Conservation (phyloP, 192 early-diverging fungal genomes). For the Rhizophagus clarus region DNA sequence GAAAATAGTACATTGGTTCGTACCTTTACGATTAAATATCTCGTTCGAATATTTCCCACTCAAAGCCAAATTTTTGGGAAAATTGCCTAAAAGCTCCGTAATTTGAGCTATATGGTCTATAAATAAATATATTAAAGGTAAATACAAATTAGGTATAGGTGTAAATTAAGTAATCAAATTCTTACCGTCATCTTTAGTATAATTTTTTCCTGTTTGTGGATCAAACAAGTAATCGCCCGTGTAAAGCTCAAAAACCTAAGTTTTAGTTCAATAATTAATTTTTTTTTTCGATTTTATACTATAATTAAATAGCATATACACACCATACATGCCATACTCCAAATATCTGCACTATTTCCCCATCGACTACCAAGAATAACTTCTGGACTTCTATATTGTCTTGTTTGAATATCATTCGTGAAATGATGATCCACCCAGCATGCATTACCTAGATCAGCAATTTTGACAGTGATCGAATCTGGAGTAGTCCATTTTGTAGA, state of each 20-base stretch:
- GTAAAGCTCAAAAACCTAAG: slow-evolving; percentile 81
- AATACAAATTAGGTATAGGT: slow-evolving; percentile 1
- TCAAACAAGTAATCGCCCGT: slow-evolving; percentile 97
- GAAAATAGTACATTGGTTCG: neutral
- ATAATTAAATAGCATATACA: neutral
- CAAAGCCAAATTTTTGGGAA: slow-evolving; percentile 77
- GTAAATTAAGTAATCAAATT: neutral
- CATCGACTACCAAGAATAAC: slow-evolving; percentile 89
- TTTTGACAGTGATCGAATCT: slow-evolving; percentile 74
- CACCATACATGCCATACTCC: slow-evolving; percentile 93
- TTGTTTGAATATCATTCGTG: slow-evolving; percentile 95
- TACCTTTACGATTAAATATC: slow-evolving; percentile 79
- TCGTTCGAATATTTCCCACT: slow-evolving; percentile 84
- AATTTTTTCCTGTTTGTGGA: slow-evolving; percentile 79
- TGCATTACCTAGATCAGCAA: slow-evolving; percentile 96
- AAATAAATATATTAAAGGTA: neutral
- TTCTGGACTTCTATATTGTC: slow-evolving; percentile 95
- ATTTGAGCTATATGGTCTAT: slow-evolving; percentile 98
- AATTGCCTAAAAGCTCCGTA: slow-evolving; percentile 87
- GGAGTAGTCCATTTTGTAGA: slow-evolving; percentile 20
- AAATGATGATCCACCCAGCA: slow-evolving; percentile 97
- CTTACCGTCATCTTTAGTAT: slow-evolving; percentile 89
- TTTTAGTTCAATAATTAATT: neutral
- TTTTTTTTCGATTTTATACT: too few species aligned
- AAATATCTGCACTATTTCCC: slow-evolving; percentile 86